These are phyloP conservation scores for Cornus controversa DNA, from an alignment of 148 eudicot species.

Conservation along the genomic window DNA sequence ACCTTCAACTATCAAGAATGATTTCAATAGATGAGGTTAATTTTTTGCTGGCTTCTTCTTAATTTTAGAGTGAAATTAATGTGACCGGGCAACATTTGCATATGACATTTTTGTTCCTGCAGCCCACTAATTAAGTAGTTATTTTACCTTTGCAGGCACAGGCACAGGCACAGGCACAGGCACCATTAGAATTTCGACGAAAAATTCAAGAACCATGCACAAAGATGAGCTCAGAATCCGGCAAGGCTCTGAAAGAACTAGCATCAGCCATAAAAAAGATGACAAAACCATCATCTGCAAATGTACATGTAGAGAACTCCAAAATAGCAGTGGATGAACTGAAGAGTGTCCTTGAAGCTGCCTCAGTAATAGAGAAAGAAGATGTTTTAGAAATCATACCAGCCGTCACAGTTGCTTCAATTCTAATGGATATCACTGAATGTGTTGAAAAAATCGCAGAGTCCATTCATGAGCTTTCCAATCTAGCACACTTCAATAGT, in stretches of 20 bases:
- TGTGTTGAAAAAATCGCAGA: constrained; percentile 43
- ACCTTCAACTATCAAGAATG: too few relatives aligned
- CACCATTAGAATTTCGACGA: constrained; percentile 32
- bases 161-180: too few relatives aligned
- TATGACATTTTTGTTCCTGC: not conserved
- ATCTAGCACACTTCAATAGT: constrained; percentile 36
- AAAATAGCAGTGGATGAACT: constrained; percentile 45
- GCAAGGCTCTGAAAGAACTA: constrained; percentile 47
- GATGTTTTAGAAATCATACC: constrained; percentile 41
- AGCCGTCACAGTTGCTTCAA: constrained; percentile 34
- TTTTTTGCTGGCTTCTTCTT: too few relatives aligned
- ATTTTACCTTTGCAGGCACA: constrained; percentile 31
- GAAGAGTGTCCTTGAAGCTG: constrained; percentile 23
- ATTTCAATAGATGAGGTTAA: too few relatives aligned
- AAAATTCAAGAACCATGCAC: constrained; percentile 47
- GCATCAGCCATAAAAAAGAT: constrained; percentile 38
- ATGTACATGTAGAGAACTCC: constrained; percentile 33
- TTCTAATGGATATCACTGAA: constrained; percentile 34
- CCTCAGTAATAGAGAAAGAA: constrained; percentile 2
- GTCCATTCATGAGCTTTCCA: constrained; percentile 43
- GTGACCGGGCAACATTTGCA: not conserved
- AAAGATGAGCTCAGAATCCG: constrained; percentile 49
- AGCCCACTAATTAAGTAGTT: not conserved
- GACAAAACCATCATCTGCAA: constrained; percentile 27
- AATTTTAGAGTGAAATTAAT: too few relatives aligned